Base-by-base conservation (phyloP, 2,329 filamentous ascomycete genomes). In the Mariannaea sp. region DNA sequence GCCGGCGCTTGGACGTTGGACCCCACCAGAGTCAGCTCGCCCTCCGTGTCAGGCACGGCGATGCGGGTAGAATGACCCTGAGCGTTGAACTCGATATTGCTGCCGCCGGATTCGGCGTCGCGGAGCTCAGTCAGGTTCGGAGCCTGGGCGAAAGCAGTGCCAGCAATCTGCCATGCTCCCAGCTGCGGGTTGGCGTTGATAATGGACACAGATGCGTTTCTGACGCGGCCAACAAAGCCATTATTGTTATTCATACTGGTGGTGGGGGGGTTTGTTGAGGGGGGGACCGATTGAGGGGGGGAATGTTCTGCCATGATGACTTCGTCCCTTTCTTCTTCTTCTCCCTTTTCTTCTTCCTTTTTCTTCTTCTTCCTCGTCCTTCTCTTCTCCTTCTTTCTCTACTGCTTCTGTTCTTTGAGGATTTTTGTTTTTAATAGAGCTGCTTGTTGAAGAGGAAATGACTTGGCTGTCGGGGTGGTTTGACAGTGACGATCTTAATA, bases 151-250 rank as follows among this genome's bases (percentile, higher is more conserved):
- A 68, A 66, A 38, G 66, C 66, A 13, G 66, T 68, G 41, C 66
- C 66, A 32, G 66, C 59, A 42, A 66, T 66, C 56, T 68, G 66
- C 66, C 66, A 68, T 49, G 66, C 61, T 49, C 66, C 66, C 33
- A 68, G 55, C 53, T 68, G 66, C 2, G 65, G 66, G 41, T 65
- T 68, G 35, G 57, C 56, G 26, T 66, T 65, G 29, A 67, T 55
- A 39, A 68, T 20, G 12, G 64, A 64, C 38, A 66, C 12, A 20
- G 66, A 68, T 9, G 65, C 66, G 27, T 61, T 53, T 6, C 66
- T 55, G 58, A 60, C 67, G 41, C 62, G 62, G 29, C 56, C 57
- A 33, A 60, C 57, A 53, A 67, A 57, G 48, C 58, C 48, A 14
- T 24, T 41, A n/a, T 35, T 36, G 38, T 20, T 9, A 40, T 26